phyloP scores from a whole-genome alignment of 1,284 basidiomycete species.

The Neonothopanus nambi region DNA sequence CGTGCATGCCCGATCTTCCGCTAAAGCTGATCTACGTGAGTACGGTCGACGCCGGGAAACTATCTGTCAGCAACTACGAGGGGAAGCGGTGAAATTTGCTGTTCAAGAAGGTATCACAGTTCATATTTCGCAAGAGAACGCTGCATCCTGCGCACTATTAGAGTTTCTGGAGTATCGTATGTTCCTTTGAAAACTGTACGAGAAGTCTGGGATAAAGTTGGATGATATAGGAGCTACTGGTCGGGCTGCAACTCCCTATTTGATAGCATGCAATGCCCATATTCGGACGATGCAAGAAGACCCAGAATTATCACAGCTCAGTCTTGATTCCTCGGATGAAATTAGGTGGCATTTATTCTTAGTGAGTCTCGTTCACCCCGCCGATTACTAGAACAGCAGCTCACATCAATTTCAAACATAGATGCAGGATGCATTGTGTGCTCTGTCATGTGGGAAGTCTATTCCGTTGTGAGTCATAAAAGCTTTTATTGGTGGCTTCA shows the following conservation, averaged over 20 bases:
- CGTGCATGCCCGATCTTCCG: not conserved
- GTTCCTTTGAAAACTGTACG: not conserved
- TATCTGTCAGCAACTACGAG: constrained; percentile 4
- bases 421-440: not conserved
- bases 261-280: not conserved
- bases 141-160: constrained; percentile 8
- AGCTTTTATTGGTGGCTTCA: not conserved
- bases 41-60: constrained; percentile 3
- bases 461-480: not conserved
- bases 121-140: constrained; percentile 6
- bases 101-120: constrained; percentile 2
- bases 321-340: not conserved
- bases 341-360: not conserved
- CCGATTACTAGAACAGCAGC: too few relatives aligned
- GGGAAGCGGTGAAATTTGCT: constrained; percentile 8
- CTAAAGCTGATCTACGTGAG: constrained; percentile 4
- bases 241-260: not conserved
- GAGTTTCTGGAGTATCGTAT: not conserved
- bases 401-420: not conserved
- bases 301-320: not conserved
- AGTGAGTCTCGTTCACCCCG: not conserved
- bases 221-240: not conserved
- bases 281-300: not conserved
- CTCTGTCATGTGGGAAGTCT: not conserved
- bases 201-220: not conserved